These are phyloP conservation scores for Boletus pseudo-olivaceus DNA, from an alignment of 768 basidiomycete species.

Conservation along the genomic window DNA sequence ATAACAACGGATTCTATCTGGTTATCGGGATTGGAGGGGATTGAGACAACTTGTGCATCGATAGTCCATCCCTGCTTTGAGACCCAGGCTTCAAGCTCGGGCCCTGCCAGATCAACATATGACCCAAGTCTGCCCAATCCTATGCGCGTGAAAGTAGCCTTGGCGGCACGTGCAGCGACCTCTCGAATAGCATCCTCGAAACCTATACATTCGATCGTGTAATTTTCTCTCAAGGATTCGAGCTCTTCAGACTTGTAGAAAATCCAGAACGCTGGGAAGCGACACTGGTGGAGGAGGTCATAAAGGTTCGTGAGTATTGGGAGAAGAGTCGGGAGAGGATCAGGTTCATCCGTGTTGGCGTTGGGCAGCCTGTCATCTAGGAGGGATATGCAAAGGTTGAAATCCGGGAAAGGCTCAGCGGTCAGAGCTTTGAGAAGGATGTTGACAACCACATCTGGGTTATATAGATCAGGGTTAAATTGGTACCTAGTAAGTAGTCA, in stretches of 20 bases:
- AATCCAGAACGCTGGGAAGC: constrained; percentile 85
- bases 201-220: constrained; percentile 77
- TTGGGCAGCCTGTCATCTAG: constrained; percentile 67
- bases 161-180: constrained; percentile 73
- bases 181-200: constrained; percentile 82
- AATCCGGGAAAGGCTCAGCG: constrained; percentile 84
- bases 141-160: constrained; percentile 75
- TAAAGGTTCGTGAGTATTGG: constrained; percentile 66
- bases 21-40: constrained; percentile 85
- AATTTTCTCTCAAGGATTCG: constrained; percentile 76
- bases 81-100: constrained; percentile 57
- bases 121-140: constrained; percentile 60
- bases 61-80: constrained; percentile 64
- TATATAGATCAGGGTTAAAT: constrained; percentile 91
- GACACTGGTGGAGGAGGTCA: constrained; percentile 74
- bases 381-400: constrained; percentile 91
- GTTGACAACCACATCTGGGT: constrained; percentile 90
- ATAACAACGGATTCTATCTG: constrained; percentile 83
- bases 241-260: constrained; percentile 67
- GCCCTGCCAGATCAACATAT: constrained; percentile 68
- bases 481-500: constrained; percentile 64
- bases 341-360: constrained; percentile 67
- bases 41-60: constrained; percentile 56
- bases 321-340: constrained; percentile 71
- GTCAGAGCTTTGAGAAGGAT: constrained; percentile 91